Evolutionary conservation across 192 early-diverging fungal species (phyloP).

Genomic region (Backusella psychrophila): DNA sequence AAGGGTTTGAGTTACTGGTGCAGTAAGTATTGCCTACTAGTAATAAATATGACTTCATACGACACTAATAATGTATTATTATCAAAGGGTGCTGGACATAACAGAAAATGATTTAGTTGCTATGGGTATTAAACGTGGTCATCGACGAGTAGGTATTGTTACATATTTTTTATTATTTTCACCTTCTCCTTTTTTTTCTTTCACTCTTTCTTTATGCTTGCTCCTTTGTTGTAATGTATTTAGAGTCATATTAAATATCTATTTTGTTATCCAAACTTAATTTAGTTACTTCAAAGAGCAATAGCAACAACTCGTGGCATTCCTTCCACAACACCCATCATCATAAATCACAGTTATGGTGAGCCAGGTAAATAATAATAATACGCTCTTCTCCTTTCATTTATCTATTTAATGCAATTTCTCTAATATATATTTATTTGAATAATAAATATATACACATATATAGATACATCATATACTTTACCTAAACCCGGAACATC

Average conservation of each 20-base stretch:
- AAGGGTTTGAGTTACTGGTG: slow-evolving; percentile 40
- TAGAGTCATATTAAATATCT: background rate
- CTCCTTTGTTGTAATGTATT: background rate
- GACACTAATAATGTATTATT: background rate
- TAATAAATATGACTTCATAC: background rate
- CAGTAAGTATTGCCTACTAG: slow-evolving; percentile 16
- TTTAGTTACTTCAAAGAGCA: slow-evolving; percentile 38
- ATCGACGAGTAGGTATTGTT: slow-evolving; percentile 36
- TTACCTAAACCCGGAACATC: slow-evolving; percentile 10
- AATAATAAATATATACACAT: background rate
- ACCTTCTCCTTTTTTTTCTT: background rate
- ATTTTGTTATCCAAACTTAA: background rate
- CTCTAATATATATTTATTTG: background rate
- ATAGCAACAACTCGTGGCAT: slow-evolving; percentile 11
- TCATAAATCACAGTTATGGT: background rate
- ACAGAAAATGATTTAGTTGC: slow-evolving; percentile 35
- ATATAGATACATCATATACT: background rate
- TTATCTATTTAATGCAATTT: background rate
- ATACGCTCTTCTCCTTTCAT: background rate
- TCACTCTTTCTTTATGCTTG: background rate
- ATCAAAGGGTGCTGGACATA: slow-evolving; percentile 29
- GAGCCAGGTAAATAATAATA: background rate
- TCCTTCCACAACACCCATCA: background rate
- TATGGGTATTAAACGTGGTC: slow-evolving; percentile 38
- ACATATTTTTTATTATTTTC: background rate